Evolutionary conservation across 768 basidiomycete genomes (phyloP), one percentile per base, ranked within the genome.

Genomic region (Leccinum uliginosum): DNA sequence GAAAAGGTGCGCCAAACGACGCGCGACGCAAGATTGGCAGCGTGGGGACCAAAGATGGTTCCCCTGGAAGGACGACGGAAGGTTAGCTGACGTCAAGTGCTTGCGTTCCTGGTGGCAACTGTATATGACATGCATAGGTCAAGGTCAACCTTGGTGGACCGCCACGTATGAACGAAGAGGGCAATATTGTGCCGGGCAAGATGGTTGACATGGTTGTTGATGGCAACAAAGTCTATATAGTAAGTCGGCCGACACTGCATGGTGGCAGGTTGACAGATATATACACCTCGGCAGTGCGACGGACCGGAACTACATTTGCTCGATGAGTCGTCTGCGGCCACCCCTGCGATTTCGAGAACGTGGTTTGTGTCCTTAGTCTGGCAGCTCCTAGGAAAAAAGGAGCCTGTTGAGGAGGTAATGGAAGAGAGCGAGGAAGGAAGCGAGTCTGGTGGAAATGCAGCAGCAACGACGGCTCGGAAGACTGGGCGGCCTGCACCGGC

Each of bases 121-220:
- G 51, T 57, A 54, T 54, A 47, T 58, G 51, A 44, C n/a, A 21
- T 38, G 15, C 4, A 58, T 62, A 90, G 89, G 86, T 91, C 58
- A 89, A 82, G 64, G 80, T 92, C 23, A 87, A 84, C 65, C 71
- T 88, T 5, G 85, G 85, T 12, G 83, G 80, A 29, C 69, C 72
- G 14, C 73, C 74, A 49, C 76, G 75, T 23, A 56, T 72, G 7
- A 82, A 86, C 61, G 84, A 82, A 56, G 83, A 83, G 53, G 86
- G 86, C 4, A 78, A 80, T 56, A 59, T 71, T 17, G 66, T 74
- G 23, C 68, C 71, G 29, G 81, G 78, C 8, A 82, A 79, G 68
- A 80, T 74, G 73, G 75, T 93, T 57, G 91, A 93, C 58, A 84
- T 93, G 84, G 78, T 92, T 19, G 92, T 95, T 11, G 88, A 92